phyloP scores from a whole-genome alignment of 2,329 filamentous ascomycete species.

The Sporothrix brasiliensis region DNA sequence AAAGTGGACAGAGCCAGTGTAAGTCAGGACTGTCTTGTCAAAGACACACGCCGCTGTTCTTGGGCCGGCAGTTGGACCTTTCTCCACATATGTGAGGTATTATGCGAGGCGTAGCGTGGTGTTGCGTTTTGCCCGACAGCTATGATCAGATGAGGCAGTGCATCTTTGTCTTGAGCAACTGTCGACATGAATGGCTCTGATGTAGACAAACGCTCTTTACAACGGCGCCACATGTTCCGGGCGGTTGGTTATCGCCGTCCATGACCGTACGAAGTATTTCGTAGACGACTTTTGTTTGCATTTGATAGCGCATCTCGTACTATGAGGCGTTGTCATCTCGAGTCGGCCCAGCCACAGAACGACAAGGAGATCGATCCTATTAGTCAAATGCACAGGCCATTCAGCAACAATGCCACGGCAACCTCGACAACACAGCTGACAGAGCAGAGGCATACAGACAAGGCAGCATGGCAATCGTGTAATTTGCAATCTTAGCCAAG shows the following conservation, averaged over 20 bases:
- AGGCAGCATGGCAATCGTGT: not conserved
- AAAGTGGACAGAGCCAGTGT: not conserved
- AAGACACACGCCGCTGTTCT: not conserved
- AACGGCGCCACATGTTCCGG: constrained; percentile 3
- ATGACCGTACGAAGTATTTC: no score
- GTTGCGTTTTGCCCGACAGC: not conserved
- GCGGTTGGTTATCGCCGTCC: constrained; percentile 7
- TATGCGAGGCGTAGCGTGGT: not conserved
- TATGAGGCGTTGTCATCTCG: not conserved
- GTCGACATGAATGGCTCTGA: not conserved
- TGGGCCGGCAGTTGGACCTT: not conserved
- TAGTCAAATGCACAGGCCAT: not conserved
- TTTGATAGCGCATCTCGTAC: not conserved
- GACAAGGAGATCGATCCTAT: not conserved
- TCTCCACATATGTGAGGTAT: not conserved
- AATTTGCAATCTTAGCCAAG: constrained; percentile 10
- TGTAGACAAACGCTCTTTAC: not conserved
- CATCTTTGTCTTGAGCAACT: constrained; percentile 13
- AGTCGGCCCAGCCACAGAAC: not conserved
- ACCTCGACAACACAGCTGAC: not conserved
- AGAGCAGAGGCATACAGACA: not conserved
- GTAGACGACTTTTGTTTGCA: no score
- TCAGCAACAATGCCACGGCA: not conserved
- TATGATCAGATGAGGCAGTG: constrained; percentile 15
- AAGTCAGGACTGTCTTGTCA: not conserved